Evolutionary conservation across 2,329 filamentous ascomycete genomes (phyloP), one percentile per base, ranked within the genome.

Genomic region (Hysterium pulicare): DNA sequence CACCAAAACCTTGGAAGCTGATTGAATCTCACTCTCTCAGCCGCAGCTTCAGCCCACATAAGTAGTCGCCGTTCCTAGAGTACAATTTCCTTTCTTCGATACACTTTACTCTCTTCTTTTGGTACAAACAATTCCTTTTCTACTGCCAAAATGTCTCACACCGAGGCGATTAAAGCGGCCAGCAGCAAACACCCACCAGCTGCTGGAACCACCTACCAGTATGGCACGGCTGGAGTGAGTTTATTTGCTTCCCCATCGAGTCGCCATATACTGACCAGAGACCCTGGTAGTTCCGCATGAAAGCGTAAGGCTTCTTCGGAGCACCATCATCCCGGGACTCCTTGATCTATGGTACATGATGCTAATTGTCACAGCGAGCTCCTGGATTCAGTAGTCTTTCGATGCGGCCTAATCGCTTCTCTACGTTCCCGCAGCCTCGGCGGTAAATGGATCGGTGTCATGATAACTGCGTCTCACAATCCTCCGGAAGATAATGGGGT

Each of bases 301-400:
- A 82, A 71, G 81, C 82, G 79, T 83, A 74, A 69, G 77, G 6
- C 65, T 47, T 44, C 39, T 41, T 47, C 28, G 20, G 20, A 28
- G 31, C 30, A 20, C 23, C 19, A 19, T 13, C 40, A 22, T 40
- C 45, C 45, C 42, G 44, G 36, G 48, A 46, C 53, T 52, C 57
- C 50, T 56, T 45, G 54, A 55, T 55, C 57, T 59, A 61, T 64
- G 52, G 30, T 40, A 61, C 46, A 35, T 47, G 50, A 47, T 51
- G 55, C 71, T 65, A 61, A 66, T 51, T 24, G 45, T 46, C 41
- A 48, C 58, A 82, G 79, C 45, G 84, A 90, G 58, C 79, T 95
- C 43, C 85, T 97, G 58, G 87, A 94, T 64, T 93, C 89, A 26
- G 89, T 98, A 50, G 82, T 95, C 55, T 96, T 91, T 71, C 85